A percentile compares a stretch with the other conserved stretches of the same genome.
Conservation (phyloP, 768 basidiomycete genomes). For the Collybia mongolica region DNA sequence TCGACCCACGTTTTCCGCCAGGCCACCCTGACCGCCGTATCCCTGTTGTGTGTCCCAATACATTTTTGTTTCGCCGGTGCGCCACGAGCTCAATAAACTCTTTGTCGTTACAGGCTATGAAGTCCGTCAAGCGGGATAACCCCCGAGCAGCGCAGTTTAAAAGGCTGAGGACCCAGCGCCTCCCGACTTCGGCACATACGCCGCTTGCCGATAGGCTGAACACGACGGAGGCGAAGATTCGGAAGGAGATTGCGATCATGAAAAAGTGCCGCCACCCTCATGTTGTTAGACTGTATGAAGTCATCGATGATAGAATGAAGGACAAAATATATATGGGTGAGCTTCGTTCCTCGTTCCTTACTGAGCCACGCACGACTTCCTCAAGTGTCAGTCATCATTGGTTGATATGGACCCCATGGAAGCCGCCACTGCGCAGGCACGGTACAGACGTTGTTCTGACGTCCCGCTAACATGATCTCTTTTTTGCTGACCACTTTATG, state of each 20-base stretch:
- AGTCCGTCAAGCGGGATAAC: slow-evolving; percentile 70
- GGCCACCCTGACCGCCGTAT: slow-evolving; percentile 42
- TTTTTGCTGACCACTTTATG: slow-evolving; percentile 7
- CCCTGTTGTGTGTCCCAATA: slow-evolving; percentile 32
- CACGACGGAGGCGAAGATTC: slow-evolving; percentile 80
- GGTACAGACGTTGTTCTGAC: background rate
- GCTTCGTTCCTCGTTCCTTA: slow-evolving; percentile 26
- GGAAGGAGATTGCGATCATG: slow-evolving; percentile 97
- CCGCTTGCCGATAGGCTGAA: slow-evolving; percentile 67
- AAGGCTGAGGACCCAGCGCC: slow-evolving; percentile 28
- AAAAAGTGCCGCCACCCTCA: slow-evolving; percentile 92
- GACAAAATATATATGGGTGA: slow-evolving; percentile 93
- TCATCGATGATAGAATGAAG: slow-evolving; percentile 88
- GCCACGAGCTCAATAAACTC: background rate
- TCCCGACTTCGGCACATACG: slow-evolving; percentile 48
- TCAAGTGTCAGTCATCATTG: slow-evolving; percentile 6
- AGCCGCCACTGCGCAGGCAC: slow-evolving; percentile 1
- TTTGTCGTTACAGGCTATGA: slow-evolving; percentile 62
- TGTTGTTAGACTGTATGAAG: slow-evolving; percentile 86
- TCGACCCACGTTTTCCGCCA: slow-evolving; percentile 41
- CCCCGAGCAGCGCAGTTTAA: slow-evolving; percentile 54
- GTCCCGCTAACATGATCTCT: background rate
- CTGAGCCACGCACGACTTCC: slow-evolving; percentile 1
- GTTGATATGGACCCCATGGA: background rate
- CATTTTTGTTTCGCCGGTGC: background rate